A percentile compares a stretch with the other conserved stretches of the same genome.
These are phyloP conservation scores for Globisporangium okanoganense DNA, from an alignment of 352 stramenopile species.

Conservation along the genomic window DNA sequence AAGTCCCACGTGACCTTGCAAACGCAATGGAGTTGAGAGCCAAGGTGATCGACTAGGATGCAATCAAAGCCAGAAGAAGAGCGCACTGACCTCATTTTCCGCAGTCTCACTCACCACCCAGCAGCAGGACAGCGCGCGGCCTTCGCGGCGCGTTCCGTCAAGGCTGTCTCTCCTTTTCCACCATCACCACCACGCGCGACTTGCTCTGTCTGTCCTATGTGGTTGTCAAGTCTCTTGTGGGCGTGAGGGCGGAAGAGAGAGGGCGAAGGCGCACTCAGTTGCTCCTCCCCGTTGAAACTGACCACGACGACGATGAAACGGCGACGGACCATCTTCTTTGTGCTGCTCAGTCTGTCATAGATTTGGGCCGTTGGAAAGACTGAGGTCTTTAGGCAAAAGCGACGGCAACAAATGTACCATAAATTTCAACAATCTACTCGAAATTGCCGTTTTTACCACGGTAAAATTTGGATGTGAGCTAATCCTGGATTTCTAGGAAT, in stretches of 20 bases:
- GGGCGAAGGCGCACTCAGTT: not conserved
- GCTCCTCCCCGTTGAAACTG: conserved; percentile 5
- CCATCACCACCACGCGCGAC: no score
- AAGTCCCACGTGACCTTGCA: not conserved
- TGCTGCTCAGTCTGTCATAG: not conserved
- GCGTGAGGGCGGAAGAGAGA: conserved; percentile 6
- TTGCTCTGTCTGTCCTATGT: not conserved
- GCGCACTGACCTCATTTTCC: not conserved
- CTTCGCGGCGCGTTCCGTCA: not conserved
- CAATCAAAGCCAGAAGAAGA: not conserved
- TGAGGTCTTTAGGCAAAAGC: no score
- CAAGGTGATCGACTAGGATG: not conserved
- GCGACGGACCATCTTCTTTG: not conserved
- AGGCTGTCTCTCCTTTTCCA: not conserved
- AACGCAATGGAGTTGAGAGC: not conserved
- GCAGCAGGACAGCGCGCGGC: not conserved
- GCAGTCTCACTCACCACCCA: not conserved
- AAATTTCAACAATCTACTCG: not conserved
- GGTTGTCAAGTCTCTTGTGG: not conserved
- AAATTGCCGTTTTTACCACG: not conserved
- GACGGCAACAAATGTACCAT: not conserved
- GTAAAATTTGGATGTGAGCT: not conserved
- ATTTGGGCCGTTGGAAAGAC: no score
- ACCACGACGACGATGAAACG: not conserved
- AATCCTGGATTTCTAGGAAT: not conserved